A percentile compares a stretch with the other conserved stretches of the same genome.
Conservation (phyloP, 2,329 filamentous ascomycete genomes). For the Chlorencoelia australis region DNA sequence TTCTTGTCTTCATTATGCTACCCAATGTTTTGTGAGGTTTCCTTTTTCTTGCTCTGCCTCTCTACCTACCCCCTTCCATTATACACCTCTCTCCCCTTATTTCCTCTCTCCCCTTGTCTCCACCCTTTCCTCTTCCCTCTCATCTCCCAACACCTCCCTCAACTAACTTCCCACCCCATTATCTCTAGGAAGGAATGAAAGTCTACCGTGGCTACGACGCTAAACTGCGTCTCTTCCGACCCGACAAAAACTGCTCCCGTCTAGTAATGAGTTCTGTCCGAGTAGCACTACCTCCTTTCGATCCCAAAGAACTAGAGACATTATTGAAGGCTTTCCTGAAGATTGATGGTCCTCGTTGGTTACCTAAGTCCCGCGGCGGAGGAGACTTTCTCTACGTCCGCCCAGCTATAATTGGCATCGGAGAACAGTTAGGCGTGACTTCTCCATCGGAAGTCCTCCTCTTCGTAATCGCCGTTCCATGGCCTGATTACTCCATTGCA, state of each 20-base stretch:
- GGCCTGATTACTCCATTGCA: slow-evolving; percentile 30
- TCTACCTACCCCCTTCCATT: too few relatives aligned
- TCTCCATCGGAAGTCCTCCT: slow-evolving; percentile 73
- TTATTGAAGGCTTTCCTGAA: slow-evolving; percentile 63
- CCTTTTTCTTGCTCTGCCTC: too few relatives aligned
- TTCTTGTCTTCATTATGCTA: slow-evolving; percentile 11
- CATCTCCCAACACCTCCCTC: too few relatives aligned
- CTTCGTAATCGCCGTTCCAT: slow-evolving; percentile 63
- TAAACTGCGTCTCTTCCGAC: slow-evolving; percentile 3
- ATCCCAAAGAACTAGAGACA: slow-evolving; percentile 61
- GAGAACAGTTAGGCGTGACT: slow-evolving; percentile 70
- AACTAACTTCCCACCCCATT: too few relatives aligned
- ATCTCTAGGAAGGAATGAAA: slow-evolving; percentile 54
- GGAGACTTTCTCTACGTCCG: slow-evolving; percentile 75
- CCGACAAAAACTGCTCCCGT: slow-evolving; percentile 38
- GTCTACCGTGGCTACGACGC: slow-evolving; percentile 56
- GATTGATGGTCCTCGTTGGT: slow-evolving; percentile 62
- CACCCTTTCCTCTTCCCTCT: too few relatives aligned
- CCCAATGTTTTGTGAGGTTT: slow-evolving; percentile 12
- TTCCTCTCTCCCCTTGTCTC: too few relatives aligned
- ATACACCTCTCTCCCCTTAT: too few relatives aligned
- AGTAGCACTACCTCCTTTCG: slow-evolving; percentile 66
- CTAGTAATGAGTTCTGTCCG: slow-evolving; percentile 47
- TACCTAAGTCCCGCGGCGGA: slow-evolving; percentile 58
- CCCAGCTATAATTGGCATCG: slow-evolving; percentile 77